Evolutionary conservation across 1,139 yeast species (phyloP).

Genomic region (Lodderomyces jiufengensis): DNA sequence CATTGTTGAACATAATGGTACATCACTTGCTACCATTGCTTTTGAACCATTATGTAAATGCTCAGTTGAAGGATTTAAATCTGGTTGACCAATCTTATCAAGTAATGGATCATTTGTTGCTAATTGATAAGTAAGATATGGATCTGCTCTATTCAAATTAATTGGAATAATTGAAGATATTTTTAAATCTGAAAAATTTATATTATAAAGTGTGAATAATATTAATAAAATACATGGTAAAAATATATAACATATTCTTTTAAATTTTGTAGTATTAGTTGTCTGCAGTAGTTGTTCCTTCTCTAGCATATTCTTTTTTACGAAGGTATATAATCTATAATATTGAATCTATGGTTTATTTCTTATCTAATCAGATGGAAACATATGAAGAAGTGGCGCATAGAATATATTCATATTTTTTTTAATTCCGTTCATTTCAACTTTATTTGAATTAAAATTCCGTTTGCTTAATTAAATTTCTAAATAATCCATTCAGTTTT

Average conservation of each 20-base stretch:
- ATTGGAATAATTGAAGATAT: background rate
- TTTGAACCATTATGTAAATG: slow-evolving; percentile 30
- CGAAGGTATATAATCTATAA: too few species aligned
- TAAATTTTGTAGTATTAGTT: slow-evolving; percentile 15
- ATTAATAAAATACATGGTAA: background rate
- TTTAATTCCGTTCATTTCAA: too few species aligned
- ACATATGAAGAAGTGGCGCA: too few species aligned
- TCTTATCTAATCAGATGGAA: too few species aligned
- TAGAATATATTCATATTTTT: too few species aligned
- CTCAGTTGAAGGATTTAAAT: slow-evolving; percentile 27
- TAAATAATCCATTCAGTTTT: too few species aligned
- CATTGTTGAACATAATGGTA: slow-evolving; percentile 65
- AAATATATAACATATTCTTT: background rate
- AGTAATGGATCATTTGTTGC: slow-evolving; percentile 10
- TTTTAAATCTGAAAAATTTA: background rate
- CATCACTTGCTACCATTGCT: slow-evolving; percentile 79
- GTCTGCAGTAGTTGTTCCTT: too few species aligned
- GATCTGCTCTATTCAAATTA: slow-evolving; percentile 9
- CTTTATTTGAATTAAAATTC: too few species aligned
- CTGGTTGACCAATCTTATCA: slow-evolving; percentile 30
- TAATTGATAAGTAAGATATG: slow-evolving; percentile 9
- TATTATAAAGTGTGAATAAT: background rate
- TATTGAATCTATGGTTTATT: too few species aligned
- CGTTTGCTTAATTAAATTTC: too few species aligned
- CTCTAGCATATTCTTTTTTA: too few species aligned